These are phyloP conservation scores for Claviceps digitariae DNA, from an alignment of 2,329 filamentous ascomycete genomes.

Conservation along the genomic window DNA sequence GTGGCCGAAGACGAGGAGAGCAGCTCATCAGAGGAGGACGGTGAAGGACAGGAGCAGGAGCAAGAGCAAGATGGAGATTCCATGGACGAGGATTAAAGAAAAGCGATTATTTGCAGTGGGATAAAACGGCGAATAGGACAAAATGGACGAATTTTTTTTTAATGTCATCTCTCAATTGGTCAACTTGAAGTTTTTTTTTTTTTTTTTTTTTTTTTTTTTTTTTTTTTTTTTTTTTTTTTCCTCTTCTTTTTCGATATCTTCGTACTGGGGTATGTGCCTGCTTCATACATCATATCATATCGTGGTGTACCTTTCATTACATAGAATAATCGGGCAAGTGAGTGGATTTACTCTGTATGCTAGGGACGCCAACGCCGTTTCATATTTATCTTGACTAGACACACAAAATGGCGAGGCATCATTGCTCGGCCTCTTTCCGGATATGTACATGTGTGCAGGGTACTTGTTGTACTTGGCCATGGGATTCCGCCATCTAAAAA, in stretches of 20 bases:
- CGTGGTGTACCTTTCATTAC: background rate
- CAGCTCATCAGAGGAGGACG: constrained; percentile 43
- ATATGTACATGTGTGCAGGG: no score
- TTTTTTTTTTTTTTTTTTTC: background rate
- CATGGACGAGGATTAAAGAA: constrained; percentile 14
- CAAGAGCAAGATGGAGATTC: constrained; percentile 10
- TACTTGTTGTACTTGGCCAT: no score
- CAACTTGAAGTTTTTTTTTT: no score
- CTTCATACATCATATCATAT: background rate
- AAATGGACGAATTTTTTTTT: background rate
- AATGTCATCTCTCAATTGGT: no score
- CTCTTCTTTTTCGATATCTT: background rate
- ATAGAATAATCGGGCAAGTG: no score
- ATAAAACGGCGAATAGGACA: background rate
- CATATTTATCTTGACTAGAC: no score
- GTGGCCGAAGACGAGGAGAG: constrained; percentile 51
- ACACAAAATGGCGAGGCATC: no score
- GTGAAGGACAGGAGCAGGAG: constrained; percentile 37
- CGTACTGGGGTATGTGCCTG: background rate
- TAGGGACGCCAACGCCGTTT: no score
- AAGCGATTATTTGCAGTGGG: background rate
- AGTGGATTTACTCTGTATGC: no score
- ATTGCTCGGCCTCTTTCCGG: no score
- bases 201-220: background rate
- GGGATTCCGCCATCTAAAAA: no score